A percentile compares a stretch with the other conserved stretches of the same genome.
These are phyloP conservation scores for Flaveria ramosissima DNA, from an alignment of 129 eudicot species.

Conservation along the genomic window DNA sequence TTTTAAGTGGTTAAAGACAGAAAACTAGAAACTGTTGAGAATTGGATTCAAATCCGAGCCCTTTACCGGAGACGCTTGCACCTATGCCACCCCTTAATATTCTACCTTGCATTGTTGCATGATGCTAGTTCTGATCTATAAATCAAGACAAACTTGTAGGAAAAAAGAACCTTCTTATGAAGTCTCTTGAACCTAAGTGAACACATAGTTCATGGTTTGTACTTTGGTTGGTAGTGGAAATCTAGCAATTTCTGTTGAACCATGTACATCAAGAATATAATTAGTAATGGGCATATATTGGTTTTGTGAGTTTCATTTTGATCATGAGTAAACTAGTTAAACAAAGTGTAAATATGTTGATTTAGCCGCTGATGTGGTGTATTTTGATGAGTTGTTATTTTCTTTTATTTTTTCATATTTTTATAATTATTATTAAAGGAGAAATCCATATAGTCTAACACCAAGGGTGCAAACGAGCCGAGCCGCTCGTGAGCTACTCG, in stretches of 20 bases:
- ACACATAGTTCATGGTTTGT: background rate
- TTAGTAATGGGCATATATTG: background rate
- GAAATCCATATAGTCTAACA: background rate
- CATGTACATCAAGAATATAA: background rate
- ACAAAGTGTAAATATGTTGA: too few relatives aligned
- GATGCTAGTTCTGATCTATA: background rate
- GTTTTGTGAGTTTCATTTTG: background rate
- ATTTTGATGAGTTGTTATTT: background rate
- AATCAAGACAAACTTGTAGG: background rate
- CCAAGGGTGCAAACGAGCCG: too few relatives aligned
- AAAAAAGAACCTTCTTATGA: background rate
- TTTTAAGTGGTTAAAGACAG: too few relatives aligned
- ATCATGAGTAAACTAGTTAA: background rate
- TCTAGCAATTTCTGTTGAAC: background rate
- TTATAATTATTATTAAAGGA: too few relatives aligned
- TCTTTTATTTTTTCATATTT: background rate
- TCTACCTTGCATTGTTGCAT: background rate
- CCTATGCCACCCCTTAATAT: background rate
- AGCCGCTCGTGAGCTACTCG: too few relatives aligned
- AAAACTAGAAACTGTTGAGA: background rate
- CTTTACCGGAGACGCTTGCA: background rate
- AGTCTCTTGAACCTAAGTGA: slow-evolving; percentile 3
- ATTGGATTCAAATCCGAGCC: background rate
- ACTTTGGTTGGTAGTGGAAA: background rate
- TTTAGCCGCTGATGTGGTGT: too few relatives aligned